Evolutionary conservation across 2,329 filamentous ascomycete genomes (phyloP), one percentile per base, ranked within the genome.

Genomic region (Ambrosiella beaveri): DNA sequence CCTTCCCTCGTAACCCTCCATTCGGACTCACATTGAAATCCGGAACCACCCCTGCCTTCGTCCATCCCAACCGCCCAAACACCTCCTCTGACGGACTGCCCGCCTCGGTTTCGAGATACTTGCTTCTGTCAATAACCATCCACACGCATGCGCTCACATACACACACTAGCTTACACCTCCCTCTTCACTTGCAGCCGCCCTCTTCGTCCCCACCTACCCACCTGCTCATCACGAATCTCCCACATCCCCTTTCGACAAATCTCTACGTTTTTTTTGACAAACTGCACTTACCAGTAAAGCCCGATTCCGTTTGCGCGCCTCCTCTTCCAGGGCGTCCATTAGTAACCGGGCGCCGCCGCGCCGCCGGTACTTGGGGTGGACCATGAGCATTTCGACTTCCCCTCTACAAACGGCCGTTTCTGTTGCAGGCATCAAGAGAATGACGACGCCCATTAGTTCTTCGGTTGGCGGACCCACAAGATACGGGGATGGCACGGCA

Each of bases 301-400:
- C 75, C 61, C 73, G 73, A 9, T 75, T 77, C 47, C 71, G 68
- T 38, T 66, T 68, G 11, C 66, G 63, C 1, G 80, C 80, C 65
- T 80, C 74, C 3, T 65, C 66, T 66, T 85, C 79, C n/a, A 83
- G 62, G n/a, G 71, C 71, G 19, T 59, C 64, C 68, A 84, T 74
- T 62, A 84, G 64, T 17, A 67, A 65, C 62, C 68, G 74, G 2
- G 77, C 79, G 52, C 77, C 74, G 3, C 80, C 79, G 52, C 69
- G 70, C 1, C 71, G 65, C 7, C 80, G 71, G 63, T 74, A 75
- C 51, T 68, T 69, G 11, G 75, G 75, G 61, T 73, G 74, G 8
- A 84, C 71, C 44, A 84, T 69, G 40, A 84, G 69, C 65, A 80
- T 79, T 66, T 84, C 75, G 1, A 84, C 75, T 8, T 67, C 63